Percentiles rank a stretch among this genome's conserved stretches.
phyloP scores from a whole-genome alignment of 768 basidiomycete genomes.

The Strobilomyces confusus region DNA sequence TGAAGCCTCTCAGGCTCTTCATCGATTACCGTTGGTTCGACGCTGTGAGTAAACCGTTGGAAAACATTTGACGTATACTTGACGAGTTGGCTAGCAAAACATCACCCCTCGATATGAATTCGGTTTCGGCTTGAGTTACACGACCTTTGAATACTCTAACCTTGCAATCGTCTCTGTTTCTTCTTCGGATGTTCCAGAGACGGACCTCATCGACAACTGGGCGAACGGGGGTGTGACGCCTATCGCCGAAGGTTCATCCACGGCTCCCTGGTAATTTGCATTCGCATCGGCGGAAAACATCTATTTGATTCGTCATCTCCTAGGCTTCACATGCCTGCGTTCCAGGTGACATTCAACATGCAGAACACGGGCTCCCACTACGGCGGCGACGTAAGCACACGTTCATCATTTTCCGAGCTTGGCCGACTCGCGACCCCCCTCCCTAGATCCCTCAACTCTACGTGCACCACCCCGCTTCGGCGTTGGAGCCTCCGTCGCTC shows the following conservation, averaged over 20 bases:
- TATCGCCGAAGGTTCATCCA: conserved; percentile 52
- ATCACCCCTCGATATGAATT: conserved; percentile 85
- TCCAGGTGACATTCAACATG: conserved; percentile 59
- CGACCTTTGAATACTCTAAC: conserved; percentile 68
- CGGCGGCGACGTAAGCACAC: conserved; percentile 59
- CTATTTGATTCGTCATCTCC: not conserved
- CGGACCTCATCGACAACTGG: conserved; percentile 46
- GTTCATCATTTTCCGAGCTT: not conserved
- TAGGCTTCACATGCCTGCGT: conserved; percentile 66
- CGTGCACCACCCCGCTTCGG: conserved; percentile 57
- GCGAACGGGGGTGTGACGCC: conserved; percentile 54
- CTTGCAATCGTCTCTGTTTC: conserved; percentile 46
- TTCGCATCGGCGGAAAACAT: not conserved
- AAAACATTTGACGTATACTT: not conserved
- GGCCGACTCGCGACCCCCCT: not conserved
- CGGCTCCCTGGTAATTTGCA: conserved; percentile 52
- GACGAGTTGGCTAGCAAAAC: conserved; percentile 41
- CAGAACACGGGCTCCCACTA: conserved; percentile 56
- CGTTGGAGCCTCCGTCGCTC: conserved; percentile 68
- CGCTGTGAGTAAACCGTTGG: conserved; percentile 40
- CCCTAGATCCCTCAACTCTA: conserved; percentile 71
- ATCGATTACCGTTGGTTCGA: conserved; percentile 78
- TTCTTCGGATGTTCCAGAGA: conserved; percentile 28
- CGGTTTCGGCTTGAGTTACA: conserved; percentile 87
- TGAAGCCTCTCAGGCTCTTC: conserved; percentile 42